These are phyloP conservation scores for Candida cerambycidarum DNA, from an alignment of 805 yeast species.

Conservation along the genomic window DNA sequence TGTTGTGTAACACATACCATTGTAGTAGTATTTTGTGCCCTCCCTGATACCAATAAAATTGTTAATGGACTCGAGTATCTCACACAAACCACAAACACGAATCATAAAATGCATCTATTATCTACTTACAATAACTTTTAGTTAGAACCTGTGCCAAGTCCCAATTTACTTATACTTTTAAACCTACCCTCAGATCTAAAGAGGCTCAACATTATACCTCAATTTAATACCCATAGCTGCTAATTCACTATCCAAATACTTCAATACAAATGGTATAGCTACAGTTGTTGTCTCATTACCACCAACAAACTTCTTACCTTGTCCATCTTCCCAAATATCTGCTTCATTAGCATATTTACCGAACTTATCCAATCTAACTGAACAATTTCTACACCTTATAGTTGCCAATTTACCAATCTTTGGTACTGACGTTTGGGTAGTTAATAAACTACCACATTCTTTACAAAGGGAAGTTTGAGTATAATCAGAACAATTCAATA, in stretches of 20 bases:
- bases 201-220: constrained; percentile 81
- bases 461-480: constrained; percentile 89
- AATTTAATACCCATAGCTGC: constrained; percentile 97
- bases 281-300: constrained; percentile 94
- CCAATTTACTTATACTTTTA: background rate
- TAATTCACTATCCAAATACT: constrained; percentile 91
- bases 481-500: constrained; percentile 93
- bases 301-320: constrained; percentile 86
- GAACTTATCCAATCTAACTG: constrained; percentile 63
- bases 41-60: too few relatives aligned
- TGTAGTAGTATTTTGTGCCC: too few relatives aligned
- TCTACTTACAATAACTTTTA: too few relatives aligned
- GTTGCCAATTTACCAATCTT: constrained; percentile 79
- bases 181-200: constrained; percentile 1
- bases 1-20: too few relatives aligned
- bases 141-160: too few relatives aligned
- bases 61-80: too few relatives aligned
- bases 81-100: too few relatives aligned
- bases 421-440: constrained; percentile 90
- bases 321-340: constrained; percentile 96
- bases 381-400: constrained; percentile 89
- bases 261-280: constrained; percentile 94
- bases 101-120: too few relatives aligned
- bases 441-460: constrained; percentile 86
- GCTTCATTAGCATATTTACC: constrained; percentile 58